Conservation (phyloP, 2,329 filamentous ascomycete genomes). For the Pseudogymnoascus sp. region DNA sequence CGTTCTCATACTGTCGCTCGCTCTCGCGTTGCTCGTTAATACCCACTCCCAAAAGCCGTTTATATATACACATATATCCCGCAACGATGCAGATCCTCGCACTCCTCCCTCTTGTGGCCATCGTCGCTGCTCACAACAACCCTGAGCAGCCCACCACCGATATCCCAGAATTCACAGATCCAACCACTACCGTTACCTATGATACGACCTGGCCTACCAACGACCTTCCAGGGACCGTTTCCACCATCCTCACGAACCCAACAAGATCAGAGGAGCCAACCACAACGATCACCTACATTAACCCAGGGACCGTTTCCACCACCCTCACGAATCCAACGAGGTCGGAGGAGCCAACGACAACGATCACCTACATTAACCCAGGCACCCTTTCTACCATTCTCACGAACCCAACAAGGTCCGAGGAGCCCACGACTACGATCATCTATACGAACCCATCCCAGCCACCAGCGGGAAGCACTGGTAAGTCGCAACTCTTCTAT, state of each 20-base stretch:
- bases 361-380: no score
- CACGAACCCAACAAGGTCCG: not conserved
- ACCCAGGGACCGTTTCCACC: not conserved
- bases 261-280: no score
- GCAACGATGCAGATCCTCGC: not conserved
- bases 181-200: no score
- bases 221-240: no score
- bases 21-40: not conserved
- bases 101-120: not conserved
- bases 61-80: not conserved
- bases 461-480: not conserved
- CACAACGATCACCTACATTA: no score
- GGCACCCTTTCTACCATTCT: not conserved
- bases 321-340: not conserved
- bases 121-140: not conserved
- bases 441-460: not conserved
- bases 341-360: not conserved
- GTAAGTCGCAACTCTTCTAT: not conserved
- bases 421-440: not conserved
- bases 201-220: no score
- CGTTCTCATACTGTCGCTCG: not conserved
- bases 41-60: not conserved
- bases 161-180: no score
- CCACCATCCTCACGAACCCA: not conserved
- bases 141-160: not conserved